Conservation (phyloP, 768 basidiomycete species). For the Lanmaoa rubissima region DNA sequence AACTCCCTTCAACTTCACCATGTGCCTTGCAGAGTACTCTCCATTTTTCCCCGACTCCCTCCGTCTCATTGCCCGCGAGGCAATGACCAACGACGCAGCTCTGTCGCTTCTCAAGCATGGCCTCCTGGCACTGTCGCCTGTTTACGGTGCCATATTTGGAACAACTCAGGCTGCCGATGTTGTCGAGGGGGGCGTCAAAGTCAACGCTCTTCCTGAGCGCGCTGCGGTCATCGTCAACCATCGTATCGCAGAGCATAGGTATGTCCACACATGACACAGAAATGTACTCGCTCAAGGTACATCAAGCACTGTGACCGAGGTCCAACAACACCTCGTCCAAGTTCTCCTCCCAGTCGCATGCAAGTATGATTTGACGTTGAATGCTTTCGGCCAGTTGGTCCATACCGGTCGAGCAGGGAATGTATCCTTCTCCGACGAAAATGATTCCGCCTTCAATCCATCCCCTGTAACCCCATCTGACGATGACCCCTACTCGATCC, state of each 20-base stretch:
- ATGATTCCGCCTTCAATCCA: conserved; percentile 52
- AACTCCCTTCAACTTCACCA: not conserved
- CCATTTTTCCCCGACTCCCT: not conserved
- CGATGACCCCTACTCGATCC: conserved; percentile 19
- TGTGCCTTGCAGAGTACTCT: not conserved
- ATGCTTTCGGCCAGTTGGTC: conserved; percentile 50
- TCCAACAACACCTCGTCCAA: conserved; percentile 19
- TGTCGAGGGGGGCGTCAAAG: not conserved
- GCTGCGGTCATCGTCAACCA: conserved; percentile 53
- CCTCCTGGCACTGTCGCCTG: not conserved
- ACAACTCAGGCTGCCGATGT: not conserved
- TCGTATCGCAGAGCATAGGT: conserved; percentile 63
- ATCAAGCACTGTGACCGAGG: conserved; percentile 17
- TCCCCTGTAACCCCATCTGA: conserved; percentile 53
- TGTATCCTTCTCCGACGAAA: conserved; percentile 50
- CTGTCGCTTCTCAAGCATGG: not conserved
- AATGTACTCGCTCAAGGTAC: not conserved
- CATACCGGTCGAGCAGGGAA: conserved; percentile 41
- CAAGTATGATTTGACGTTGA: conserved; percentile 55
- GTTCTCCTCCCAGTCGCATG: conserved; percentile 42
- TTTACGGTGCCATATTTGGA: not conserved
- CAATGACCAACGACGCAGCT: not conserved
- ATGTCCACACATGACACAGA: not conserved
- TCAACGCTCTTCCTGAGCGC: not conserved
- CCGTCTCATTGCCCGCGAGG: not conserved